Conservation (phyloP, 2,329 filamentous ascomycete species). For the Parastagonospora nodorum region DNA sequence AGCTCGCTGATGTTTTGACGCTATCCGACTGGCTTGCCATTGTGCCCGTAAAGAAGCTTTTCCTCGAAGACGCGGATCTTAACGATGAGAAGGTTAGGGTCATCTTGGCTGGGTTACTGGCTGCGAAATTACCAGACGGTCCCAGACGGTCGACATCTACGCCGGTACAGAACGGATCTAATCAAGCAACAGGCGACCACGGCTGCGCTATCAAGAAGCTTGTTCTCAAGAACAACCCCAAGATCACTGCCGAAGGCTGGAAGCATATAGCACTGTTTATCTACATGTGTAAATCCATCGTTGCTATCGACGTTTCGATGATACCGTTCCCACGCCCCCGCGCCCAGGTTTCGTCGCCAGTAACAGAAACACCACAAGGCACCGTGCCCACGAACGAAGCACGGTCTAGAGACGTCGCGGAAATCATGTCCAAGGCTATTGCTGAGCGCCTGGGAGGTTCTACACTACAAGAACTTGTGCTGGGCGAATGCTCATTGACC, state of each 20-base stretch:
- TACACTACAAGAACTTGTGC: constrained; percentile 78
- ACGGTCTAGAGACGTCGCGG: constrained; percentile 59
- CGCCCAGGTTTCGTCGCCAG: constrained; percentile 18
- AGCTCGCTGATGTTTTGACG: constrained; percentile 81
- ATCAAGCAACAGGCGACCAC: constrained; percentile 21
- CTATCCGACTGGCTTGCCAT: constrained; percentile 93
- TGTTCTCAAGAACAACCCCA: constrained; percentile 84
- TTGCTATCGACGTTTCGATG: constrained; percentile 83
- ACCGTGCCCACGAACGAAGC: constrained; percentile 10
- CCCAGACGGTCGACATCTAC: constrained; percentile 47
- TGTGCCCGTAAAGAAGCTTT: constrained; percentile 84
- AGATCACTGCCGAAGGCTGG: constrained; percentile 87
- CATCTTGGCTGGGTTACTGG: constrained; percentile 82
- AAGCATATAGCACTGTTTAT: constrained; percentile 87
- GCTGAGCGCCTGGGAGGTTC: constrained; percentile 76
- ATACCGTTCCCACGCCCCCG: constrained; percentile 65
- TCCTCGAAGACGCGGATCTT: constrained; percentile 85
- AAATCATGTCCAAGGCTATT: constrained; percentile 75
- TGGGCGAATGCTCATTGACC: constrained; percentile 77
- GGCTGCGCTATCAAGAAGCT: constrained; percentile 81
- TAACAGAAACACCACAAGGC: constrained; percentile 13
- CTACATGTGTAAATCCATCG: constrained; percentile 85
- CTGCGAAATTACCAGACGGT: constrained; percentile 70
- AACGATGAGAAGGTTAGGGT: constrained; percentile 86
- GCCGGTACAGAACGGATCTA: constrained; percentile 14